A percentile compares a stretch with the other conserved stretches of the same genome.
phyloP scores from a whole-genome alignment of 2,329 filamentous ascomycete genomes.

The Falciphora oryzae region DNA sequence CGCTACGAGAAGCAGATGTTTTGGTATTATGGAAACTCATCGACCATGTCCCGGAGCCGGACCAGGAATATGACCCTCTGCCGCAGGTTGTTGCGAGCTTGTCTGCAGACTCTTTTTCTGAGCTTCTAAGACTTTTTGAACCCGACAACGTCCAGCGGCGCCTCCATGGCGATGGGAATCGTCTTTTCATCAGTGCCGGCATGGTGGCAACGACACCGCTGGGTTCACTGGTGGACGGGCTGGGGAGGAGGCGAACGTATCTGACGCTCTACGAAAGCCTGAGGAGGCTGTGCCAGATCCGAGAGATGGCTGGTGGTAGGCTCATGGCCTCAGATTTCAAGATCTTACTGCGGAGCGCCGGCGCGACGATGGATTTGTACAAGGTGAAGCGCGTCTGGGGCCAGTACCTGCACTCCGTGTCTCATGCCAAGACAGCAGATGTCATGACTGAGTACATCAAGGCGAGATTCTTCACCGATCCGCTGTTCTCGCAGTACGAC shows the following conservation, averaged over 20 bases:
- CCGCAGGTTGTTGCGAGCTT: constrained; percentile 31
- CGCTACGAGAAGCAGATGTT: constrained; percentile 5
- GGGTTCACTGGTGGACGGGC: constrained; percentile 32
- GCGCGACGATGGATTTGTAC: constrained; percentile 33
- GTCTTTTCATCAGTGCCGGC: constrained; percentile 27
- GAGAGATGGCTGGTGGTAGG: constrained; percentile 21
- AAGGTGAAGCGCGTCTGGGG: constrained; percentile 27
- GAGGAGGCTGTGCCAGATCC: constrained; percentile 27
- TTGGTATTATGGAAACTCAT: constrained; percentile 6
- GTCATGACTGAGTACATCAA: constrained; percentile 41
- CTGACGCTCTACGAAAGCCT: constrained; percentile 29
- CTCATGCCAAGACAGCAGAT: constrained; percentile 15
- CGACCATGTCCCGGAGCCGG: neutral
- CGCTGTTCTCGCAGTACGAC: constrained; percentile 41
- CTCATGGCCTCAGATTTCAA: constrained; percentile 37
- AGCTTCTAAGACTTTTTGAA: constrained; percentile 57
- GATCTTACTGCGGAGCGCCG: constrained; percentile 40
- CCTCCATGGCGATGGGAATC: constrained; percentile 27
- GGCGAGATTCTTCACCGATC: constrained; percentile 40
- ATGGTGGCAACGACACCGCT: constrained; percentile 35
- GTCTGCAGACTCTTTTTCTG: constrained; percentile 52
- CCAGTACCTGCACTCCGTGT: neutral
- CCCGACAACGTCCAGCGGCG: constrained; percentile 44
- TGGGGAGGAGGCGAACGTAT: constrained; percentile 40
- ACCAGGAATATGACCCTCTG: neutral